Base-by-base conservation (phyloP, 2,329 filamentous ascomycete genomes). In the Knufia fluminis region DNA sequence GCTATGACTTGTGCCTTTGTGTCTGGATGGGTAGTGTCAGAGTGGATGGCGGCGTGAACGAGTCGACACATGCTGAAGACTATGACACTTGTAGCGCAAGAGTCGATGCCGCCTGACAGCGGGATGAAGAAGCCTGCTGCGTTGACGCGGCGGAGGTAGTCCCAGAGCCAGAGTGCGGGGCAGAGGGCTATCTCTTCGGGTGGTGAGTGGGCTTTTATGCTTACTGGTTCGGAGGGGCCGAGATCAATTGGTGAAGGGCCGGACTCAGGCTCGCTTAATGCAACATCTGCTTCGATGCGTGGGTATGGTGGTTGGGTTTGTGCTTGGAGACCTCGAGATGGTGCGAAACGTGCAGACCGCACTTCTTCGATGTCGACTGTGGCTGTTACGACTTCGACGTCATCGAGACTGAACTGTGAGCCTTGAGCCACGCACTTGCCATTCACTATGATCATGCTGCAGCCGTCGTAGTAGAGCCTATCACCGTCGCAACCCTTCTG, bases 331-430 rank as follows among this genome's bases (percentile, higher is more conserved):
- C 61, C 59, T 48, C 64, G 54, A 17, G 58, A 61, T 26, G 60
- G 56, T 1, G 59, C 79, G 60, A 4, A 76, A 75, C 48, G 80
- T 71, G 10, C 76, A 77, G 7, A 75, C 71, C 57, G 52, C 4
- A 91, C 83, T 54, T 86, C 80, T 59, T 91, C 86, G 1, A 86
- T 68, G 57, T 85, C 81, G 4, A 85, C 71, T 0, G 80, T 85
- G 2, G 82, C 82, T 3, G 74, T 77, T 16, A 82, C 66, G 3
- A 85, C 79, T 57, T 85, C 81, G 4, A 85, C 80, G 35, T 82
- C 78, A 45, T 54, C 35, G 46, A 35, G 53, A 53, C 39, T 40
- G 50, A 64, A 63, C 38, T 64, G 61, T 14, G 53, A 52, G 1
- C 59, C 59, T 51, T 62, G 61, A 14, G 60, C 59, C 23, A 64